Evolutionary conservation across 305 asterid species (phyloP).

Genomic region (Fraxinus greggii): DNA sequence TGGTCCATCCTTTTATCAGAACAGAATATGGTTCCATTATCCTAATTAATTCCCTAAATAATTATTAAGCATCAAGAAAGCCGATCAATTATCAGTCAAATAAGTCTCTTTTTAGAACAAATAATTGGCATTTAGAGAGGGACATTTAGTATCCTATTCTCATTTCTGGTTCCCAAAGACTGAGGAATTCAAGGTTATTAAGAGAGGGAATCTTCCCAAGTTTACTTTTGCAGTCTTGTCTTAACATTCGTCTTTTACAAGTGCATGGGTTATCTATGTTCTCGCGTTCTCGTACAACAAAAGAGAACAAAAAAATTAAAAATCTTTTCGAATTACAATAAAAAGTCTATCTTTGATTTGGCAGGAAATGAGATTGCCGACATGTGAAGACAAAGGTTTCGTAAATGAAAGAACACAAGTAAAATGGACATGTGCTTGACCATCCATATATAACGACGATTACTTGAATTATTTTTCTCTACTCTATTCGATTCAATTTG

Average conservation of each 20-base stretch:
- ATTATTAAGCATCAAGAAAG: neutral
- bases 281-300: neutral
- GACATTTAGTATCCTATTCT: conserved; percentile 30
- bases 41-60: neutral
- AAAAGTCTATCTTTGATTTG: neutral
- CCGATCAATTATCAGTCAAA: conserved; percentile 7
- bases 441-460: neutral
- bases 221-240: neutral
- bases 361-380: neutral
- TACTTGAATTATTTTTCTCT: neutral
- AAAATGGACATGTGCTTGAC: neutral
- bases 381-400: neutral
- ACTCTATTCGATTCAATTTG: neutral
- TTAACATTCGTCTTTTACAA: neutral
- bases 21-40: conserved; percentile 17
- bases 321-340: neutral
- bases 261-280: neutral
- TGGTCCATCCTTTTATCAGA: conserved; percentile 7
- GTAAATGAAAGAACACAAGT: neutral
- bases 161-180: conserved; percentile 25
- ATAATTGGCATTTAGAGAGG: conserved; percentile 10
- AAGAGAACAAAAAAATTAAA: neutral
- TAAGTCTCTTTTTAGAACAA: neutral
- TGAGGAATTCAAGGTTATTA: conserved; percentile 28
- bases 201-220: neutral